Percentiles rank a stretch among this genome's conserved stretches.
Evolutionary conservation across 345 rosid genomes (phyloP).

Genomic region (Citrus australasica): DNA sequence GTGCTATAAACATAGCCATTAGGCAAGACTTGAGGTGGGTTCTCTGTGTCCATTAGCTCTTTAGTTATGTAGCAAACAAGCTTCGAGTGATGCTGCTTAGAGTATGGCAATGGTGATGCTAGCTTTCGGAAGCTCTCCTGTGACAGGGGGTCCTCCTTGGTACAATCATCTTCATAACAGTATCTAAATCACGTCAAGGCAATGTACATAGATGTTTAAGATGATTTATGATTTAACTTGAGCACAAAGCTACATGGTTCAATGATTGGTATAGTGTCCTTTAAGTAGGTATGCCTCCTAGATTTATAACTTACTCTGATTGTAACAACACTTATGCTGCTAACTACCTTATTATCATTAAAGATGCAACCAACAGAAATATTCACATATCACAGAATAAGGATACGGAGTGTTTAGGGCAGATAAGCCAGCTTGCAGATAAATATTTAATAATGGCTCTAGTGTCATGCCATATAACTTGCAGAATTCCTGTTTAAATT

Average conservation of each 20-base stretch:
- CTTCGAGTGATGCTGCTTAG: constrained; percentile 97
- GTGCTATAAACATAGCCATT: constrained; percentile 93
- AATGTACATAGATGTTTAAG: background rate
- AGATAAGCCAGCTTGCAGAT: constrained; percentile 93
- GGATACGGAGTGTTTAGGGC: constrained; percentile 97
- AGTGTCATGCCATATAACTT: constrained; percentile 92
- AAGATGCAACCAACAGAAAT: background rate
- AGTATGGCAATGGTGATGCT: constrained; percentile 78
- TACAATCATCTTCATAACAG: constrained; percentile 80
- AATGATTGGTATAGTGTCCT: too few species aligned
- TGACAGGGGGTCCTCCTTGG: constrained; percentile 93
- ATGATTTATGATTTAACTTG: background rate
- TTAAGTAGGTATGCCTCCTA: background rate
- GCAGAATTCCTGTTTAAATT: constrained; percentile 91
- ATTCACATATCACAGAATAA: constrained; percentile 7
- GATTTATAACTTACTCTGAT: constrained; percentile 1
- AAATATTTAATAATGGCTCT: constrained; percentile 88
- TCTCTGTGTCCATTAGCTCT: constrained; percentile 97
- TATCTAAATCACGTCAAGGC: constrained; percentile 57
- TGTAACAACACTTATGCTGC: background rate
- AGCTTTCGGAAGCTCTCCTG: constrained; percentile 89
- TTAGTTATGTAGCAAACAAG: constrained; percentile 94
- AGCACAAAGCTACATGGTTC: background rate
- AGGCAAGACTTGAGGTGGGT: constrained; percentile 96
- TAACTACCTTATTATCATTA: background rate